Conservation (phyloP, 495 filamentous ascomycete genomes). For the Penicillium coprophilum region DNA sequence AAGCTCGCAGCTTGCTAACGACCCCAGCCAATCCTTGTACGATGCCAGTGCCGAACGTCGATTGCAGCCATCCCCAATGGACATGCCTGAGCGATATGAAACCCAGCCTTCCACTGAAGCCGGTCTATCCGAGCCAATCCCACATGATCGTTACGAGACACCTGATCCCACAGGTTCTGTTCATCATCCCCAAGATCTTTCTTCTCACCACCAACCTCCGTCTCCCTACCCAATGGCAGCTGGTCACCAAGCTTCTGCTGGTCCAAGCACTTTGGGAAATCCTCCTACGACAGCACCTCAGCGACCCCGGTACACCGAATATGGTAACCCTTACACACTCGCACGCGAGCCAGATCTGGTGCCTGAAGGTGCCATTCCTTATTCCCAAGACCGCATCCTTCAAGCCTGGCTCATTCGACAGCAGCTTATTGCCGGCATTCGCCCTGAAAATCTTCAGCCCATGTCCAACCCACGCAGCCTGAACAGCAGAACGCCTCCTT, state of each 20-base stretch:
- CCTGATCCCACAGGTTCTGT: background rate
- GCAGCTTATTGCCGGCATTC: conserved; percentile 35
- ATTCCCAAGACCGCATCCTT: conserved; percentile 10
- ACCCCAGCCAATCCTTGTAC: background rate
- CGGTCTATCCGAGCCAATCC: background rate
- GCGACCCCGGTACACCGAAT: background rate
- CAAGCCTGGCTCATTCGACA: conserved; percentile 35
- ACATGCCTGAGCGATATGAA: background rate
- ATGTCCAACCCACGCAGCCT: background rate
- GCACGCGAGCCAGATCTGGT: background rate
- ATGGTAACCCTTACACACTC: background rate
- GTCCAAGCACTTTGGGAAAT: background rate
- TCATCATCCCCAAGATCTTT: background rate
- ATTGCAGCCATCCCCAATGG: background rate
- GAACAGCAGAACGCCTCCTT: background rate
- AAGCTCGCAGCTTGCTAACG: background rate
- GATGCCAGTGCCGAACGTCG: background rate
- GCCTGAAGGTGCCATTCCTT: background rate
- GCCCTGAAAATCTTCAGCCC: conserved; percentile 22
- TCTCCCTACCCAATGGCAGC: background rate
- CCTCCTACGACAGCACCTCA: background rate
- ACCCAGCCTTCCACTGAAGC: background rate
- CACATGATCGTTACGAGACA: background rate
- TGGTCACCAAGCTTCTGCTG: background rate
- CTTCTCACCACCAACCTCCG: background rate